phyloP scores from a whole-genome alignment of 1,284 basidiomycete genomes.

The Trichosporon sp. region DNA sequence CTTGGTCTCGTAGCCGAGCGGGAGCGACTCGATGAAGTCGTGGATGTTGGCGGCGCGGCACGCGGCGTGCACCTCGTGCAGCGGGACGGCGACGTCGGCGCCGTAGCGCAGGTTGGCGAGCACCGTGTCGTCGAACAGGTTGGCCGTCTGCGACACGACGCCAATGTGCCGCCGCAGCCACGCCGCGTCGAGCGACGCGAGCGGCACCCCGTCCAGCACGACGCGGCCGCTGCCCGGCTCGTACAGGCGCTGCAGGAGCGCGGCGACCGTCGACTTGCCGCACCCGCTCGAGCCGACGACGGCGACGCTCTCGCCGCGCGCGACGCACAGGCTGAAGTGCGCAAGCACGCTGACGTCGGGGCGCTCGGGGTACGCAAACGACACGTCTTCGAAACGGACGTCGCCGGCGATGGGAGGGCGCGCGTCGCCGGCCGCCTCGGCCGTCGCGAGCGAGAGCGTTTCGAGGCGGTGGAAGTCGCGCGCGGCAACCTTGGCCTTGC shows the following conservation, averaged over 20 bases:
- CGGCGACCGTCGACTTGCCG: constrained; percentile 81
- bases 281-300: constrained; percentile 82
- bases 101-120: constrained; percentile 86
- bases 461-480: constrained; percentile 69
- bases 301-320: constrained; percentile 73
- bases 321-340: constrained; percentile 61
- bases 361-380: constrained; percentile 78
- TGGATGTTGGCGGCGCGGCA: constrained; percentile 74
- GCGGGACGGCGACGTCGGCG: constrained; percentile 52
- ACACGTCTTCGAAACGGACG: constrained; percentile 65
- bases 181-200: constrained; percentile 60
- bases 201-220: constrained; percentile 51
- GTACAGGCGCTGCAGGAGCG: constrained; percentile 79
- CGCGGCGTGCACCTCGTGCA: constrained; percentile 62
- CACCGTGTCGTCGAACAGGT: constrained; percentile 79
- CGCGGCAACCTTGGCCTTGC: constrained; percentile 73
- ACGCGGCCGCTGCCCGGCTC: constrained; percentile 67
- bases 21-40: constrained; percentile 76
- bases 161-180: constrained; percentile 77
- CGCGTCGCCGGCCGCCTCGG: constrained; percentile 64
- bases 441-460: constrained; percentile 56
- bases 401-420: constrained; percentile 63
- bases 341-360: constrained; percentile 66
- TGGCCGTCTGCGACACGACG: constrained; percentile 77
- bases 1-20: constrained; percentile 75